Base-by-base conservation (phyloP, 225 moss, liverwort and hornwort genomes). In the Pleurozium schreberi region DNA sequence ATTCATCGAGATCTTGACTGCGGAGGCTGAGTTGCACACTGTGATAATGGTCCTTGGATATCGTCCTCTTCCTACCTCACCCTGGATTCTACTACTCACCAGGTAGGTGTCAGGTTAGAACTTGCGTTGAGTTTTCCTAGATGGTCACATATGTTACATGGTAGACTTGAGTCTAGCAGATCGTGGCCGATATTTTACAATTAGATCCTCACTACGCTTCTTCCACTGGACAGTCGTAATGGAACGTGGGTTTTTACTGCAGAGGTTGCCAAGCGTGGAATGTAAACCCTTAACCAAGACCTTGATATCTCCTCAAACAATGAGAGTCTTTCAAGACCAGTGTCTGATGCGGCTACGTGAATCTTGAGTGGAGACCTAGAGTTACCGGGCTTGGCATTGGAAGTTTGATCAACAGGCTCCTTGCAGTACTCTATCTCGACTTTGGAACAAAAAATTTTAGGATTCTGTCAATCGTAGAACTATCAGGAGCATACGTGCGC, bases 271-370 rank as follows among this genome's bases (percentile, higher is more conserved):
- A 67, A 87, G 81, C 84, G 67, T 59, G 62, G 69, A 67, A 70
- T 85, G 20, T 82, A 16, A 62, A 49, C 71, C 42, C 47, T 40
- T 40, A 40, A 71, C 31, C 70, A 77, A 83, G 89, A 65, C 71
- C 73, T 78, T 69, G 33, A 60, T 67, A n/a, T 86, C 83, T 81
- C 60, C 75, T 75, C 78, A 38, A 84, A 61, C 74, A 84, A 89
- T 91, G 91, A 81, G 89, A 89, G 84, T 80, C 83, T 86, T 86
- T 70, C 62, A 55, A 69, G n/a, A 82, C 47, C 64, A 28, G 67
- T 52, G 75, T 84, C 61, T 89, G 59, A 87, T 84, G 75, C 87
- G 91, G 81, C 89, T 87, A 66, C 75, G 69, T 69, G 85, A 63
- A 85, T 85, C 89, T 69, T 40, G 60, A 81, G 81, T 62, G 62